Conservation (phyloP, 2,329 filamentous ascomycete genomes). For the Exophiala mesophila region DNA sequence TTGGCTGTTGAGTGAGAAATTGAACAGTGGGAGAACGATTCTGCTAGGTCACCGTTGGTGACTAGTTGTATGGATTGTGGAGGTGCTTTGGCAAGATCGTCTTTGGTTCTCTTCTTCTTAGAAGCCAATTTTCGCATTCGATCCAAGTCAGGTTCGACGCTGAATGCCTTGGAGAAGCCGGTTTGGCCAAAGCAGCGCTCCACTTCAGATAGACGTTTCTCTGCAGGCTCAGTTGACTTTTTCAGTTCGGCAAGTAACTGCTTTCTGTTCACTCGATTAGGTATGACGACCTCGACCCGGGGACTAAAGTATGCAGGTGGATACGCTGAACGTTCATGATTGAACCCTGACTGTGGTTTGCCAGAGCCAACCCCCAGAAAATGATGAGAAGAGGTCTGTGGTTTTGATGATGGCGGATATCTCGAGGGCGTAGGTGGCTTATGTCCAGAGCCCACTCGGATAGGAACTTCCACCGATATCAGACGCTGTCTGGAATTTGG, state of each 20-base stretch:
- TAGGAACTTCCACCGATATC: too few relatives aligned
- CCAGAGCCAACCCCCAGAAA: too few relatives aligned
- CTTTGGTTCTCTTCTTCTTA: conserved; percentile 17
- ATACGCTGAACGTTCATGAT: too few relatives aligned
- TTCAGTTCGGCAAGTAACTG: conserved; percentile 14
- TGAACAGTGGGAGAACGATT: not conserved
- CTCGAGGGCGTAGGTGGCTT: too few relatives aligned
- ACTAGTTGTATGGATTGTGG: conserved; percentile 5
- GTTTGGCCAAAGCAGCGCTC: conserved; percentile 14
- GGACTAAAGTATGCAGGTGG: too few relatives aligned
- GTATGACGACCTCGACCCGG: too few relatives aligned
- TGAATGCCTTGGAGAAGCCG: conserved; percentile 15
- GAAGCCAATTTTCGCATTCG: conserved; percentile 10
- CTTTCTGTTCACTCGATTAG: too few relatives aligned
- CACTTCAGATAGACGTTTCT: conserved; percentile 13
- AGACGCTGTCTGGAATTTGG: too few relatives aligned
- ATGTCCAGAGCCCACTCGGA: too few relatives aligned
- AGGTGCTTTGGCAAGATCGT: not conserved
- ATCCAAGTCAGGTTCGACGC: conserved; percentile 4
- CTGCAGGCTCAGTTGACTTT: conserved; percentile 7
- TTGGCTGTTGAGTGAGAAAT: not conserved
- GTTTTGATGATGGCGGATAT: too few relatives aligned
- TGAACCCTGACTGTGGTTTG: too few relatives aligned
- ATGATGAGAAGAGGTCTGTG: too few relatives aligned
- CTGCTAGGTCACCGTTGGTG: not conserved